A percentile compares a stretch with the other conserved stretches of the same genome.
Conservation (phyloP, 2,329 filamentous ascomycete species). For the Pyricularia sp. region DNA sequence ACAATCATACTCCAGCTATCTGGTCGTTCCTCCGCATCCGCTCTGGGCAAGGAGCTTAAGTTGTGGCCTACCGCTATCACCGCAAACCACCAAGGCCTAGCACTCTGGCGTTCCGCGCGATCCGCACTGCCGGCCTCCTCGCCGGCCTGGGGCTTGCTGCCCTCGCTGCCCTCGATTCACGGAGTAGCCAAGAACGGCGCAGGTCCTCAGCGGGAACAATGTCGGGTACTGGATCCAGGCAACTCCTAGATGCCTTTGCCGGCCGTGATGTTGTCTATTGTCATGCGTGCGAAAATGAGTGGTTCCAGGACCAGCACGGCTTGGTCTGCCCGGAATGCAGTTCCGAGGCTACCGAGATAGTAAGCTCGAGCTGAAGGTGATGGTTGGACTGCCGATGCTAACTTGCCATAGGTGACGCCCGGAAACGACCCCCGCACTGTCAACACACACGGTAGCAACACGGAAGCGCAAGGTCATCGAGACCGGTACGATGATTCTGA, state of each 20-base stretch:
- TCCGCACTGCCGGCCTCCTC: conserved; percentile 45
- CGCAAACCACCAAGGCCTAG: neutral
- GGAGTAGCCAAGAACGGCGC: conserved; percentile 20
- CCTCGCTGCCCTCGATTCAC: conserved; percentile 42
- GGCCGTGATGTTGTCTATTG: conserved; percentile 73
- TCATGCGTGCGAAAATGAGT: conserved; percentile 72
- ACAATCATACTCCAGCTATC: neutral
- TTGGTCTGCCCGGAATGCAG: conserved; percentile 69
- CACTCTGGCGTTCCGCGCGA: conserved; percentile 47
- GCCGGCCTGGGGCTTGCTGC: conserved; percentile 50
- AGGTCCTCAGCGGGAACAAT: conserved; percentile 18
- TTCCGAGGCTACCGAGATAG: conserved; percentile 78
- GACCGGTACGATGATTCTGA: conserved; percentile 34
- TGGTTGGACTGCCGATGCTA: conserved; percentile 8
- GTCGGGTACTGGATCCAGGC: conserved; percentile 9
- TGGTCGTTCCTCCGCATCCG: neutral
- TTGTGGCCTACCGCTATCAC: neutral
- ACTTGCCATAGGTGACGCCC: conserved; percentile 33
- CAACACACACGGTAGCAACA: conserved; percentile 18
- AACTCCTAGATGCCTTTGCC: conserved; percentile 38
- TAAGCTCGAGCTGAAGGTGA: conserved; percentile 33
- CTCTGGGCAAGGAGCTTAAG: neutral
- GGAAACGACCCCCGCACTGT: conserved; percentile 53
- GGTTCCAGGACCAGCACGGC: conserved; percentile 62
- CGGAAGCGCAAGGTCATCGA: conserved; percentile 3